phyloP scores from a whole-genome alignment of 495 filamentous ascomycete genomes.

The Recurvomyces mirabilis region DNA sequence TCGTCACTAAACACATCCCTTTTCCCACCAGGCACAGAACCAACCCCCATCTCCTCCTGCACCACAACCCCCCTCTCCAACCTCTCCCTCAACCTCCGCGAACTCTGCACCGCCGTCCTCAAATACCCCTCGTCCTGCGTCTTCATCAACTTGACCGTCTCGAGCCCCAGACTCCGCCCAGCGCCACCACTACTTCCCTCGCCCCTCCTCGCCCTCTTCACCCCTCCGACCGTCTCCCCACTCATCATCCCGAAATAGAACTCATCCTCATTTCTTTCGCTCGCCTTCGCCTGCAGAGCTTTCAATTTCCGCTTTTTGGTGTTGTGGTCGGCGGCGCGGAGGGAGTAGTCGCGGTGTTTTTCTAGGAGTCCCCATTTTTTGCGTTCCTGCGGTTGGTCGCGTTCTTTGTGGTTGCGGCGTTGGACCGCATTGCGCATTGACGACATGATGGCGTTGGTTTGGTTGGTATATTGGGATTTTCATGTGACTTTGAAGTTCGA shows the following conservation, averaged over 20 bases:
- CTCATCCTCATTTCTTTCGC: constrained; percentile 87
- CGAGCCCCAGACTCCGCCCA: constrained; percentile 37
- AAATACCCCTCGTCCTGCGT: constrained; percentile 92
- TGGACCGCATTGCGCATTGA: constrained; percentile 74
- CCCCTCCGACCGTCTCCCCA: constrained; percentile 50
- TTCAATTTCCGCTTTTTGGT: constrained; percentile 70
- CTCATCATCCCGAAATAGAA: constrained; percentile 90
- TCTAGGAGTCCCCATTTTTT: constrained; percentile 75
- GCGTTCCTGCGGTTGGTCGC: constrained; percentile 73
- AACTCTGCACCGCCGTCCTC: constrained; percentile 51
- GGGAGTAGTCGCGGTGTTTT: constrained; percentile 91
- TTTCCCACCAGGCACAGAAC: constrained; percentile 27
- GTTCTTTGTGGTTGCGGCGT: constrained; percentile 69
- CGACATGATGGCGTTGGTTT: constrained; percentile 47
- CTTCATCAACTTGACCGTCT: constrained; percentile 79
- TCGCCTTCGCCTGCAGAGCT: constrained; percentile 66
- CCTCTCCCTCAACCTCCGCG: constrained; percentile 48
- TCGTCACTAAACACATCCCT: constrained; percentile 23
- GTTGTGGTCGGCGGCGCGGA: constrained; percentile 81
- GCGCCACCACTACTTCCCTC: constrained; percentile 9
- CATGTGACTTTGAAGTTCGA: neutral
- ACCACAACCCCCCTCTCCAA: constrained; percentile 42
- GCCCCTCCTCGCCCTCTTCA: constrained; percentile 41
- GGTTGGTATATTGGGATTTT: neutral
- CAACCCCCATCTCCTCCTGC: constrained; percentile 24